Percentiles rank a stretch among this genome's conserved stretches.
Conservation (phyloP, 2,329 filamentous ascomycete species). For the Neofusicoccum laricinum region DNA sequence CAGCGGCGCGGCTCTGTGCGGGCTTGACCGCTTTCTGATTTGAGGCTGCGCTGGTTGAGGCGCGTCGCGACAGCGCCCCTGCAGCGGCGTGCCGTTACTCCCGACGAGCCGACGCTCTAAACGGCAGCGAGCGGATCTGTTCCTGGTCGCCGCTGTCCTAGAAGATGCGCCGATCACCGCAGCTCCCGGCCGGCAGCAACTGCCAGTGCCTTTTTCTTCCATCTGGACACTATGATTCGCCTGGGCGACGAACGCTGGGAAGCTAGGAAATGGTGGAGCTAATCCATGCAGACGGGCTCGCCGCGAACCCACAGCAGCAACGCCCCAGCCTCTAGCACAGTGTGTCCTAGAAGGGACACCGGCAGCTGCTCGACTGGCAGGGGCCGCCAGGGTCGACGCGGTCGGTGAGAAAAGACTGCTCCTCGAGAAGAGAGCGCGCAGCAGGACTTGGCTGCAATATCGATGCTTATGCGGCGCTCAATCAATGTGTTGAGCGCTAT, state of each 20-base stretch:
- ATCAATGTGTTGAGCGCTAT: background rate
- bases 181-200: too few relatives aligned
- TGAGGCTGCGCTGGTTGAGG: background rate
- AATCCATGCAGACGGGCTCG: background rate
- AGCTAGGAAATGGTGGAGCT: background rate
- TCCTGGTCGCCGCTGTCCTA: background rate
- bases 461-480: background rate
- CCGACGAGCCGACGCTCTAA: background rate
- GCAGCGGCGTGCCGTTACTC: slow-evolving; percentile 9
- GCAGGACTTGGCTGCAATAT: background rate
- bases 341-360: background rate
- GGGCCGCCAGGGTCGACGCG: background rate
- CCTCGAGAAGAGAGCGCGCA: background rate
- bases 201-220: background rate
- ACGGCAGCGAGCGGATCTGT: background rate
- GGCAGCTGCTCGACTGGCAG: background rate
- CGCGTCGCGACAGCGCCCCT: background rate
- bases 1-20: background rate
- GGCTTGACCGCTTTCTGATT: background rate
- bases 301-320: background rate
- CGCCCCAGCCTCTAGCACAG: background rate
- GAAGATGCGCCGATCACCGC: background rate
- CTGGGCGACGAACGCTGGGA: background rate
- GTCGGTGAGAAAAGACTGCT: background rate
- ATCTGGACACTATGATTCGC: background rate